Base-by-base conservation (phyloP, 1,139 yeast species). In the Saccharomyces hybrid region DNA sequence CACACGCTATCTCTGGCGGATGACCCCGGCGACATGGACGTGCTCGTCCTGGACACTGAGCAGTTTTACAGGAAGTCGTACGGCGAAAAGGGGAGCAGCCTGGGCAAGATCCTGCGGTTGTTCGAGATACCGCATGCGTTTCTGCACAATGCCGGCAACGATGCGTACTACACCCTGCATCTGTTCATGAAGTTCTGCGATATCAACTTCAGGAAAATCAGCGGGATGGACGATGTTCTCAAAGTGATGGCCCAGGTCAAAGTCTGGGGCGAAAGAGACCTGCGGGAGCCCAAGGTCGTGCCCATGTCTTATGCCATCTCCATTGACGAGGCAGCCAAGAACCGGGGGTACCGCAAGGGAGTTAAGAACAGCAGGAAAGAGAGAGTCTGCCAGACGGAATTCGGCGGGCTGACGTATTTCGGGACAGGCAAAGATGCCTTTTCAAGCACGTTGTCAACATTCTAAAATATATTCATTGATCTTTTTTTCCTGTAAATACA, bases 91-190 rank as follows among this genome's bases (percentile, higher is more conserved):
- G 82, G 82, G 29, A 70, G 78, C 8, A 77, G 80, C n/a, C 70
- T 87, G 53, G 77, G 79, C 5, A 80, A 76, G 50, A 75, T 83
- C 1, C 71, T 86, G 21, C 72, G 77, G 50, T 69, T 75, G 53
- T 73, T 84, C 28, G 73, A 76, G 7, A 75, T 88, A 6, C 88
- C 90, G 0, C 81, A 82, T 65, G 77, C 84, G 1, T 79, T 75
- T 58, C 70, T 86, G 51, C 95, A 87, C 66, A 88, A 88, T 65
- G 95, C 91, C 1, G 91, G 87, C 14, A 88, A 88, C 64, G 96
- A 88, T 67, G 83, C 95, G 1, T 84, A 84, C 64, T 84, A 79
- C 62, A 86, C 95, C 0, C 68, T 86, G 51, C 58, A 79, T 31
- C 71, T 83, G 38, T 77, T 82, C 27, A 62, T 84, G 66, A 75